Percentiles rank a stretch among this genome's conserved stretches.
Conservation (phyloP, 192 early-diverging fungal genomes). For the Glomus cerebriforme region DNA sequence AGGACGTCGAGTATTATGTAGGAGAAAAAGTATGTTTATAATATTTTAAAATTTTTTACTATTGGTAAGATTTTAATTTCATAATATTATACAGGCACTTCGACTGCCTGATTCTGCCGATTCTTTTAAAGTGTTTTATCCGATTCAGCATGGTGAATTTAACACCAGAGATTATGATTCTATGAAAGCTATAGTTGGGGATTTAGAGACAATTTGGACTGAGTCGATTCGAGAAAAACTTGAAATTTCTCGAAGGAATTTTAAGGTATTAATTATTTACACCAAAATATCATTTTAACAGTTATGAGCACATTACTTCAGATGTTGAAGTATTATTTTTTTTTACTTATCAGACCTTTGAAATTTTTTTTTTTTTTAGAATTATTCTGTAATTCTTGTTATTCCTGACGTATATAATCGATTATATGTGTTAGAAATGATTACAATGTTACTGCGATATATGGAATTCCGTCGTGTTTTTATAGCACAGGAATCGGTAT, state of each 20-base stretch:
- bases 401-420: slow-evolving; percentile 79
- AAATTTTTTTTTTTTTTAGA: slow-evolving; percentile 31
- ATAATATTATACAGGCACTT: slow-evolving; percentile 44
- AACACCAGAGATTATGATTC: slow-evolving; percentile 75
- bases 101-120: slow-evolving; percentile 45
- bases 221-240: slow-evolving; percentile 69
- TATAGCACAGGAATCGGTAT: slow-evolving; percentile 79
- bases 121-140: slow-evolving; percentile 63
- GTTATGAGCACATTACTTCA: neutral
- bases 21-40: slow-evolving; percentile 60
- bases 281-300: too few relatives aligned
- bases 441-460: slow-evolving; percentile 67
- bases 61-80: neutral
- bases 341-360: neutral
- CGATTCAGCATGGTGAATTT: slow-evolving; percentile 76
- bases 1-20: slow-evolving; percentile 52
- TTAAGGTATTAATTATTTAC: slow-evolving; percentile 44
- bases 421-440: slow-evolving; percentile 61
- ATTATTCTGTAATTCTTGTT: slow-evolving; percentile 72
- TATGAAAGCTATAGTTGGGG: slow-evolving; percentile 65
- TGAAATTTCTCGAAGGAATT: slow-evolving; percentile 58
- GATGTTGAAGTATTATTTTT: neutral
- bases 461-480: slow-evolving; percentile 80
- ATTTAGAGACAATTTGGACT: slow-evolving; percentile 82
- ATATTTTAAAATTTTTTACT: neutral